A percentile compares a stretch with the other conserved stretches of the same genome.
phyloP scores from a whole-genome alignment of 306 rosid genomes.

The Purshia tridentata region DNA sequence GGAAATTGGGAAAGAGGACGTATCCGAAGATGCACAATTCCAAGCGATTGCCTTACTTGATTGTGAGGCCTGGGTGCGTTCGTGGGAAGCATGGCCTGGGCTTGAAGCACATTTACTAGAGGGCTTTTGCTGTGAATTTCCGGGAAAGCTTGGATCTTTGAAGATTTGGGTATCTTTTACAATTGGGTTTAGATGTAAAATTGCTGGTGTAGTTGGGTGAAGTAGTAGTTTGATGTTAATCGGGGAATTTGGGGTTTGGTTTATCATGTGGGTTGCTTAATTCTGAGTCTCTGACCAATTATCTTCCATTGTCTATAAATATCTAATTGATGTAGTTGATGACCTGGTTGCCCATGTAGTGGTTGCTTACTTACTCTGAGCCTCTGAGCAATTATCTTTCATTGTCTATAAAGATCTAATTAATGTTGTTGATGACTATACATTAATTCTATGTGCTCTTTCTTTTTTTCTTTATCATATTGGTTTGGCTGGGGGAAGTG shows the following conservation, averaged over 20 bases:
- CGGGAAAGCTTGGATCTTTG: neutral
- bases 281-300: neutral
- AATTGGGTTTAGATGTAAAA: neutral
- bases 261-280: neutral
- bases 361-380: neutral
- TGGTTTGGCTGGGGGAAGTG: neutral
- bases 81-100: slow-evolving; percentile 92
- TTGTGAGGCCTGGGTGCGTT: slow-evolving; percentile 72
- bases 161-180: slow-evolving; percentile 2
- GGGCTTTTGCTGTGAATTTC: neutral
- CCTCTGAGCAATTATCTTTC: neutral
- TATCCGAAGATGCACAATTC: slow-evolving; percentile 63
- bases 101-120: slow-evolving; percentile 59
- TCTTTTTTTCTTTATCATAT: neutral
- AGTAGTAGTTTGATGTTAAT: neutral
- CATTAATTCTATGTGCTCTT: neutral
- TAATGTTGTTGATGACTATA: neutral
- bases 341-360: neutral
- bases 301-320: neutral
- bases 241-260: neutral
- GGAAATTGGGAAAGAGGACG: slow-evolving; percentile 83
- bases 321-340: neutral
- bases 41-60: slow-evolving; percentile 52
- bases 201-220: neutral
- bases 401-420: neutral